These are phyloP conservation scores for Eucommia ulmoides DNA, from an alignment of 257 asterid genomes.

Conservation along the genomic window DNA sequence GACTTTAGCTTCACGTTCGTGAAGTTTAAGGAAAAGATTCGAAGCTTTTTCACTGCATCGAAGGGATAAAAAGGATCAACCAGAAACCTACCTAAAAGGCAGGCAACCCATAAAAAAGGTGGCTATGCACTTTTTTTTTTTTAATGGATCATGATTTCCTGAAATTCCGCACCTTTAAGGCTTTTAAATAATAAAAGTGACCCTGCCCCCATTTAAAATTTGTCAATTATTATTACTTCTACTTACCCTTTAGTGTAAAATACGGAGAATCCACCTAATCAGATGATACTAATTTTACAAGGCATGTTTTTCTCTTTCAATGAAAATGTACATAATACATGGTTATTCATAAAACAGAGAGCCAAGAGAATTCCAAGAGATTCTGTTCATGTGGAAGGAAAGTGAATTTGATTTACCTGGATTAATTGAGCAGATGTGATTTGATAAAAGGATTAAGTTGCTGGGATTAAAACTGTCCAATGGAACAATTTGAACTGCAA, in stretches of 20 bases:
- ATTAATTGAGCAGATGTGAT: too few species aligned
- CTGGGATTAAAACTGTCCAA: too few species aligned
- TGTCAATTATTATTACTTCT: not conserved
- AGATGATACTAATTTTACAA: not conserved
- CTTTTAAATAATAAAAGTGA: constrained; percentile 20
- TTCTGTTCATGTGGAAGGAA: too few species aligned
- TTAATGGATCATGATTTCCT: constrained; percentile 20
- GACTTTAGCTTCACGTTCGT: constrained; percentile 53
- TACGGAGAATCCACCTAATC: not conserved
- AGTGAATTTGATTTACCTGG: too few species aligned
- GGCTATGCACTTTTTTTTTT: not conserved
- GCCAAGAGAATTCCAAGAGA: too few species aligned
- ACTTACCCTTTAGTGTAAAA: not conserved
- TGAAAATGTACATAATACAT: not conserved
- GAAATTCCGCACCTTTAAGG: constrained; percentile 49
- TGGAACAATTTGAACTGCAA: too few species aligned
- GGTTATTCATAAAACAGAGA: not conserved
- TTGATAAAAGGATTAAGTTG: too few species aligned
- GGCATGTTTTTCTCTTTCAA: not conserved
- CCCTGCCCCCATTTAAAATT: not conserved
- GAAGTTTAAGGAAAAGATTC: constrained; percentile 25
- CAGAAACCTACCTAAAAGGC: too few species aligned
- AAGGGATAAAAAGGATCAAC: constrained; percentile 20
- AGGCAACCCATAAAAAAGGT: constrained; percentile 10
- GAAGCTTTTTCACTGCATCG: constrained; percentile 23